Evolutionary conservation across 805 yeast species (phyloP).

Genomic region (Wickerhamiella lipophila): DNA sequence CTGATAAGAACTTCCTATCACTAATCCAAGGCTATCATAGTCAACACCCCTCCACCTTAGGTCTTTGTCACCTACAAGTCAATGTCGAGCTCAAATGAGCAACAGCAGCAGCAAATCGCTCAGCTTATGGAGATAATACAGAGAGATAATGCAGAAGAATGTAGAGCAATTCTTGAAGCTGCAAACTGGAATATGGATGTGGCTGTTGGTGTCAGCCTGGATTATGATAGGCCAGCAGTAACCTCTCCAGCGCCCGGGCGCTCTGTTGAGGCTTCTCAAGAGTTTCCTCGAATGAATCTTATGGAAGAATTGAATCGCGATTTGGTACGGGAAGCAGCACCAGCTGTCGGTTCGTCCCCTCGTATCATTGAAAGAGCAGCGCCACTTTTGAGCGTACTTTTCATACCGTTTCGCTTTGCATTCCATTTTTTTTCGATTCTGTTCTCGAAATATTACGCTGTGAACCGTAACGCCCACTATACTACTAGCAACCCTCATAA

Average conservation of each 20-base stretch:
- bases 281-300: constrained; percentile 19
- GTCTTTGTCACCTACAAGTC: not conserved
- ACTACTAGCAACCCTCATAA: constrained; percentile 31
- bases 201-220: constrained; percentile 19
- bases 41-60: not conserved
- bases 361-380: constrained; percentile 28
- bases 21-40: too few species aligned
- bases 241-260: not conserved
- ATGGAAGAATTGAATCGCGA: constrained; percentile 24
- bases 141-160: constrained; percentile 23
- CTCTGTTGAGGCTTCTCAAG: constrained; percentile 6
- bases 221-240: constrained; percentile 13
- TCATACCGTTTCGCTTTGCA: constrained; percentile 15
- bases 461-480: constrained; percentile 30
- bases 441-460: constrained; percentile 27
- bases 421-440: constrained; percentile 14
- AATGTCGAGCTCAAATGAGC: constrained; percentile 1
- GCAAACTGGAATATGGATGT: constrained; percentile 33
- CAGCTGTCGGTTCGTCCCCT: constrained; percentile 24
- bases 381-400: constrained; percentile 20
- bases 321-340: constrained; percentile 24
- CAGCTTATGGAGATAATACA: constrained; percentile 27
- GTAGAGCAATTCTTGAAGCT: constrained; percentile 24
- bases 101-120: constrained; percentile 14
- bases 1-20: too few species aligned